These are phyloP conservation scores for Eucalyptus urophylla DNA, from an alignment of 345 rosid genomes.

Conservation along the genomic window DNA sequence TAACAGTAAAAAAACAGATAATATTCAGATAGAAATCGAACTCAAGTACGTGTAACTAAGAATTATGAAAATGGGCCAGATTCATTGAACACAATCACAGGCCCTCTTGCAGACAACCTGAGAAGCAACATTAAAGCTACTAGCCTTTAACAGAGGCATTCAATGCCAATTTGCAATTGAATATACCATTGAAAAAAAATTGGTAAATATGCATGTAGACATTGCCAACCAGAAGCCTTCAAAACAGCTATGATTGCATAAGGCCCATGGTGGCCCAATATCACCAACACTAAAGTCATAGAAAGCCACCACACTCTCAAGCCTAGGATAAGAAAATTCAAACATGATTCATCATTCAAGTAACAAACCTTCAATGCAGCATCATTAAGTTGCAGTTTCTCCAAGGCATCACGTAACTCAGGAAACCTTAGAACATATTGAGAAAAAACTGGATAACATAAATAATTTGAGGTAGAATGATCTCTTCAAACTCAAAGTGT, in stretches of 20 bases:
- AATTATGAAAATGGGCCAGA: neutral
- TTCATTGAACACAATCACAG: neutral
- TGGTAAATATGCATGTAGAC: neutral
- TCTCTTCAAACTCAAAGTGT: neutral
- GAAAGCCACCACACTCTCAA: neutral
- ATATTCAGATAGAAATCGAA: neutral
- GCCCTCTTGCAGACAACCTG: neutral
- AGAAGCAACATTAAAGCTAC: neutral
- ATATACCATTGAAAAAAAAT: neutral
- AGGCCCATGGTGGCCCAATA: neutral
- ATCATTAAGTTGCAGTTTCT: constrained; percentile 94
- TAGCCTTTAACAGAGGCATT: neutral
- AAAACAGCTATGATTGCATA: neutral
- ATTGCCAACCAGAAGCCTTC: neutral
- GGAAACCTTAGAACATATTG: constrained; percentile 37
- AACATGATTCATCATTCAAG: neutral
- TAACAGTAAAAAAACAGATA: neutral
- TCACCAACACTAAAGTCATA: neutral
- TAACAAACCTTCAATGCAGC: constrained; percentile 81
- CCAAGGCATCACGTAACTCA: constrained; percentile 94
- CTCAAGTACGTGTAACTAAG: neutral
- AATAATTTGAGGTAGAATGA: neutral
- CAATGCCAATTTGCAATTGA: neutral
- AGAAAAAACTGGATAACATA: neutral
- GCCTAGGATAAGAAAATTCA: neutral